These are phyloP conservation scores for Lepiota brunneoincarnata DNA, from an alignment of 768 basidiomycete genomes.

Conservation along the genomic window DNA sequence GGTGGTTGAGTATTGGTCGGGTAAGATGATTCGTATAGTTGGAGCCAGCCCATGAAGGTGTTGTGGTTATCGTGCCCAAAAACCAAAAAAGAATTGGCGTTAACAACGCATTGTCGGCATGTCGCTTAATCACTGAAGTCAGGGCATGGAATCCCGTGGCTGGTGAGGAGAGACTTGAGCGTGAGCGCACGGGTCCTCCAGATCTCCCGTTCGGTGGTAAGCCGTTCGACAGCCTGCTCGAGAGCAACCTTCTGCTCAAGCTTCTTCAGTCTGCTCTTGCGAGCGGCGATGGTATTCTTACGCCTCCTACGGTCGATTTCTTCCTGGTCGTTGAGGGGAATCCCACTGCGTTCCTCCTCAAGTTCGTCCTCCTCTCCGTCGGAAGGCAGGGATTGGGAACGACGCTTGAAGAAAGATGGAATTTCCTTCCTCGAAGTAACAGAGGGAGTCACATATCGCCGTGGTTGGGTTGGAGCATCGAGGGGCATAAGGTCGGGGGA, in stretches of 20 bases:
- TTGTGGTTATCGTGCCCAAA: slow-evolving; percentile 2
- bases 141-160: slow-evolving; percentile 57
- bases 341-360: slow-evolving; percentile 34
- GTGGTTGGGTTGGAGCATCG: slow-evolving; percentile 77
- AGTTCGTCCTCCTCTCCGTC: slow-evolving; percentile 56
- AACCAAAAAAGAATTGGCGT: neutral
- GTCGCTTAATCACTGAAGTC: slow-evolving; percentile 34
- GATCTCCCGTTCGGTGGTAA: slow-evolving; percentile 56
- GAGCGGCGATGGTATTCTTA: slow-evolving; percentile 84
- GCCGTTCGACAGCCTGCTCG: slow-evolving; percentile 50
- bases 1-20: neutral
- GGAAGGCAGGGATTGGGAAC: slow-evolving; percentile 29
- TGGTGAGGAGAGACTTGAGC: slow-evolving; percentile 50
- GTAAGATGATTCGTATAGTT: slow-evolving; percentile 3
- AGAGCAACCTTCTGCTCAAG: slow-evolving; percentile 64
- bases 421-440: slow-evolving; percentile 77
- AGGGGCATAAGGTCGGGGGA: slow-evolving; percentile 66
- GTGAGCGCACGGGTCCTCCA: slow-evolving; percentile 58
- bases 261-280: slow-evolving; percentile 76
- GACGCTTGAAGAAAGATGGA: slow-evolving; percentile 65
- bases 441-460: slow-evolving; percentile 72
- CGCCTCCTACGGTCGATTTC: slow-evolving; percentile 77
- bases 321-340: slow-evolving; percentile 50
- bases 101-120: neutral
- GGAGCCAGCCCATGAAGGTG: slow-evolving; percentile 10